phyloP scores from a whole-genome alignment of 371 early-diverging fungal genomes.

The Mortierella sp. region DNA sequence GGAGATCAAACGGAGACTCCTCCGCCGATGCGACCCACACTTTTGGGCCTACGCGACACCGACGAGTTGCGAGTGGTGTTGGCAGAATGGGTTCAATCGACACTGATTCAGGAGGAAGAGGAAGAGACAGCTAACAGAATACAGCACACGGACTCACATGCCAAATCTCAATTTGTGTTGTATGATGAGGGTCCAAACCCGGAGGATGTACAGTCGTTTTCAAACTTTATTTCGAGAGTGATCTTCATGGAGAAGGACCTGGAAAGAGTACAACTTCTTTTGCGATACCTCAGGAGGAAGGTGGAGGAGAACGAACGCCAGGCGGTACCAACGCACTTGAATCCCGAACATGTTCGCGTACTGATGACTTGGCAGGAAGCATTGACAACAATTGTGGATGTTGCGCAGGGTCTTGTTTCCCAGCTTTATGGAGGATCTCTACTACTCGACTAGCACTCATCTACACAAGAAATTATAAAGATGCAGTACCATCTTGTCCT shows the following conservation, averaged over 20 bases:
- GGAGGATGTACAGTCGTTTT: slow-evolving; percentile 44
- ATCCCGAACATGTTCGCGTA: slow-evolving; percentile 1
- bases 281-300: slow-evolving; percentile 26
- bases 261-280: slow-evolving; percentile 33
- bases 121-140: not conserved
- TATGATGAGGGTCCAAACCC: slow-evolving; percentile 47
- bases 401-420: slow-evolving; percentile 9
- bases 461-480: not conserved
- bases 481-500: too few relatives aligned
- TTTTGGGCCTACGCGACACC: slow-evolving; percentile 29
- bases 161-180: not conserved
- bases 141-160: not conserved
- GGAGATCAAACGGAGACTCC: not conserved
- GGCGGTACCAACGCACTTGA: not conserved
- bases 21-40: slow-evolving; percentile 20
- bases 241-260: slow-evolving; percentile 48
- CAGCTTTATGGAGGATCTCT: slow-evolving; percentile 33
- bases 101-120: slow-evolving; percentile 7
- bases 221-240: slow-evolving; percentile 35
- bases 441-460: slow-evolving; percentile 3
- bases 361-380: slow-evolving; percentile 41
- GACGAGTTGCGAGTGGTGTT: slow-evolving; percentile 28
- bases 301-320: slow-evolving; percentile 25
- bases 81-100: slow-evolving; percentile 39
- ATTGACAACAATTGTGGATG: slow-evolving; percentile 2